Evolutionary conservation across 2,329 filamentous ascomycete species (phyloP).

Genomic region (Fusarium lyarnte): DNA sequence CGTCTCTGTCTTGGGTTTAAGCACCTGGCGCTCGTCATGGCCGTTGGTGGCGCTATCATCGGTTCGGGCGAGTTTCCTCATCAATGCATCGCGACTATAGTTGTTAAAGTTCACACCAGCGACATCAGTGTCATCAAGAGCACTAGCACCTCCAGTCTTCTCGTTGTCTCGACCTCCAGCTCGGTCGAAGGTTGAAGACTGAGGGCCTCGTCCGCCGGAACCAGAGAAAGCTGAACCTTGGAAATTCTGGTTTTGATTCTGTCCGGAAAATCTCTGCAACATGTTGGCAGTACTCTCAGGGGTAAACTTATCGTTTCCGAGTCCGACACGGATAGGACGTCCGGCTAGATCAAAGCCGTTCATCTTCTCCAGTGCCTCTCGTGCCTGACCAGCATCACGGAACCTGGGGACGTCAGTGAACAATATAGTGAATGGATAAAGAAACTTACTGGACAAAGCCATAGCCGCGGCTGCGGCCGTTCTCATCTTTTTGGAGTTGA

Average conservation of each 20-base stretch:
- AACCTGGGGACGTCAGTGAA: conserved; percentile 69
- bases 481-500: conserved; percentile 96
- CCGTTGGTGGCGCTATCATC: conserved; percentile 77
- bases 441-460: conserved; percentile 94
- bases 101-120: conserved; percentile 99
- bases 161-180: conserved; percentile 89
- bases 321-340: conserved; percentile 96
- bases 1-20: conserved; percentile 81
- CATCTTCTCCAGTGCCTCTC: conserved; percentile 97
- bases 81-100: conserved; percentile 97
- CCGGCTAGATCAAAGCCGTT: conserved; percentile 98
- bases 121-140: conserved; percentile 96
- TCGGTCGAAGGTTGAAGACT: conserved; percentile 89
- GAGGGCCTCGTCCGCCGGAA: conserved; percentile 84
- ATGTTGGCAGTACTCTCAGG: conserved; percentile 94
- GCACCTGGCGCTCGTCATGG: conserved; percentile 75
- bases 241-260: conserved; percentile 71
- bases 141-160: conserved; percentile 90
- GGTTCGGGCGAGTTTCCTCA: conserved; percentile 97
- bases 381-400: conserved; percentile 87
- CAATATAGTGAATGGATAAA: neutral
- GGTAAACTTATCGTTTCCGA: conserved; percentile 99
- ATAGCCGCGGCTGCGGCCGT: conserved; percentile 89
- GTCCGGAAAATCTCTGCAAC: conserved; percentile 89
- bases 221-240: conserved; percentile 94